Percentiles rank a stretch among this genome's conserved stretches.
phyloP scores from a whole-genome alignment of 345 rosid genomes.

The Salix viminalis region DNA sequence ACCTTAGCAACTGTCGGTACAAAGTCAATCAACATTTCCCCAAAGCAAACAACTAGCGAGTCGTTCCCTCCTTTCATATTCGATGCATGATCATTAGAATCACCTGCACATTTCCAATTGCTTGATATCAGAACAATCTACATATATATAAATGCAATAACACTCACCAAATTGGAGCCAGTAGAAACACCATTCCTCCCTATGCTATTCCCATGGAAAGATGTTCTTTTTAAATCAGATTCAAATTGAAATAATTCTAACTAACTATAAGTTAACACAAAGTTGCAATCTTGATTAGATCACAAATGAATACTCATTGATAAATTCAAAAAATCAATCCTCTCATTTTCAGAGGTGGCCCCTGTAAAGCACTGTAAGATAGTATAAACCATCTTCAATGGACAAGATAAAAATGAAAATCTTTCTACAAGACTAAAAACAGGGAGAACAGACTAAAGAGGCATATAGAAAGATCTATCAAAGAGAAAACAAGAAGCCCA shows the following conservation, averaged over 20 bases:
- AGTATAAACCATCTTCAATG: not conserved
- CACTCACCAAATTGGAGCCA: not conserved
- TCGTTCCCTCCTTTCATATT: conserved; percentile 4
- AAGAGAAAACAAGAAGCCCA: conserved; percentile 7
- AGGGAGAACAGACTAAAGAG: not conserved
- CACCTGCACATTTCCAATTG: conserved; percentile 15
- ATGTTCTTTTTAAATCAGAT: not conserved
- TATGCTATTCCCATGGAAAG: not conserved
- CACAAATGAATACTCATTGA: not conserved
- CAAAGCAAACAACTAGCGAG: conserved; percentile 73
- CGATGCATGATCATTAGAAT: not conserved
- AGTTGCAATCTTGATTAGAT: not conserved
- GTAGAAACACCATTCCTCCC: not conserved
- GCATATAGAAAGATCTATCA: conserved; percentile 18
- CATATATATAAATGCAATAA: not conserved
- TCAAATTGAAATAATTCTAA: not conserved
- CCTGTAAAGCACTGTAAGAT: not conserved
- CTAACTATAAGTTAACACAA: not conserved
- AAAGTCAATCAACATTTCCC: conserved; percentile 95
- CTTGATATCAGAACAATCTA: not conserved
- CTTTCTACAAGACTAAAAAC: not conserved
- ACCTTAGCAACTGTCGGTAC: conserved; percentile 85
- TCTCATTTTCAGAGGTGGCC: not conserved
- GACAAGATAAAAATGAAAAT: not conserved
- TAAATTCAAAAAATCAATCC: not conserved